phyloP scores from a whole-genome alignment of 148 eudicot species.

The Spergularia bocconei region DNA sequence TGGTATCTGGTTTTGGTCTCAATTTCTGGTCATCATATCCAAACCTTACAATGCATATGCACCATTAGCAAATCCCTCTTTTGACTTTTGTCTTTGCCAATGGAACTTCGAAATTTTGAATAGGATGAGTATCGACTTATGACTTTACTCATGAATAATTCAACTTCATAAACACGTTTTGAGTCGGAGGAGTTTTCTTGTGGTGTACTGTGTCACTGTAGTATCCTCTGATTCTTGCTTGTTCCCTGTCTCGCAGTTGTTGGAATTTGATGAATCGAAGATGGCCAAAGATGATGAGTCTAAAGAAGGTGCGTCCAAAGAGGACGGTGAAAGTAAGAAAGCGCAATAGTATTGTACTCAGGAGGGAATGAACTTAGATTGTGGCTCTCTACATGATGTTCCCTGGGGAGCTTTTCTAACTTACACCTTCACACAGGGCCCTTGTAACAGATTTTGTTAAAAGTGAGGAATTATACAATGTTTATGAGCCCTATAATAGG shows the following conservation, averaged over 20 bases:
- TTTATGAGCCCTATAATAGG: conserved; percentile 23
- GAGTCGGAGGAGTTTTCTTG: no score
- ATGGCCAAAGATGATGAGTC: conserved; percentile 26
- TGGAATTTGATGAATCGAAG: conserved; percentile 89
- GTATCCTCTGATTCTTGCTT: not conserved
- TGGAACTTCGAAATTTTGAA: not conserved
- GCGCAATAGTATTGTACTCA: conserved; percentile 41
- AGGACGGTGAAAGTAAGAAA: conserved; percentile 49
- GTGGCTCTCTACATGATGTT: conserved; percentile 17
- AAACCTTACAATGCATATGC: no score
- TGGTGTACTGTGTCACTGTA: not conserved
- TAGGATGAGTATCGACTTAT: not conserved
- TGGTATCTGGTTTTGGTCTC: not conserved
- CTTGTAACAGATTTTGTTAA: conserved; percentile 34
- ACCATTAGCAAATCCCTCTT: no score
- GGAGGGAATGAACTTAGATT: conserved; percentile 9
- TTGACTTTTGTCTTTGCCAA: not conserved
- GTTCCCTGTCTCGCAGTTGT: conserved; percentile 47
- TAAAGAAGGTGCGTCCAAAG: conserved; percentile 35
- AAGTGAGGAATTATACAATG: conserved; percentile 13
- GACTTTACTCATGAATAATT: no score
- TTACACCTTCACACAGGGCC: conserved; percentile 23
- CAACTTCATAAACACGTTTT: no score
- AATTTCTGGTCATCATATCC: not conserved
- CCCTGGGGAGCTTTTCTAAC: conserved; percentile 21